Percentiles rank a stretch among this genome's conserved stretches.
These are phyloP conservation scores for Wickerhamiella parazyma DNA, from an alignment of 805 yeast species.

Conservation along the genomic window DNA sequence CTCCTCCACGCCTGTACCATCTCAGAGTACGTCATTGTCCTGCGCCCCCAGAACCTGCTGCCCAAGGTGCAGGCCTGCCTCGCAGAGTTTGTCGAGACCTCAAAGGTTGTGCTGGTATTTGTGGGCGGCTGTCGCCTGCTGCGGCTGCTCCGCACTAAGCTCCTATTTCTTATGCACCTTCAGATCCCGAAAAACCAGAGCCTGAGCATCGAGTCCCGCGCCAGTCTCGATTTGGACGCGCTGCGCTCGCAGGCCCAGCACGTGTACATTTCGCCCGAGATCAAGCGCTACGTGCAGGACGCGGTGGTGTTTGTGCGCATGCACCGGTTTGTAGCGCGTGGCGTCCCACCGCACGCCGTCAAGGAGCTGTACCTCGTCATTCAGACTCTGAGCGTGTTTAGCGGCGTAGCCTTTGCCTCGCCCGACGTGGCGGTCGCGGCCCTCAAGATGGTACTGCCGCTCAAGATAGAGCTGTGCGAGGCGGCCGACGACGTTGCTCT, in stretches of 20 bases:
- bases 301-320: slow-evolving; percentile 38
- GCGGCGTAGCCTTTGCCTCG: slow-evolving; percentile 33
- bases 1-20: neutral
- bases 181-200: neutral
- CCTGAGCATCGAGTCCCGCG: neutral
- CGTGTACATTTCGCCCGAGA: slow-evolving; percentile 36
- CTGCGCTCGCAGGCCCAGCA: neutral
- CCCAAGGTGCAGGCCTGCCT: slow-evolving; percentile 3
- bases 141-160: neutral
- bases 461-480: slow-evolving; percentile 29
- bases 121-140: neutral
- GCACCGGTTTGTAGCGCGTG: slow-evolving; percentile 41
- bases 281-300: slow-evolving; percentile 43
- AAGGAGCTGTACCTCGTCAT: slow-evolving; percentile 31
- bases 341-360: slow-evolving; percentile 36
- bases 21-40: neutral
- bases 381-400: slow-evolving; percentile 31
- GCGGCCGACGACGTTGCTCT: slow-evolving; percentile 39
- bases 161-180: neutral
- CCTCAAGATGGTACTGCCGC: slow-evolving; percentile 36
- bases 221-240: neutral
- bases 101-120: neutral
- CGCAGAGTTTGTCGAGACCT: neutral
- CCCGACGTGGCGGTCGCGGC: slow-evolving; percentile 42
- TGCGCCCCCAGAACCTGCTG: slow-evolving; percentile 1